A percentile compares a stretch with the other conserved stretches of the same genome.
Evolutionary conservation across 352 stramenopile genomes (phyloP).

Genomic region (Pythium dissimile): DNA sequence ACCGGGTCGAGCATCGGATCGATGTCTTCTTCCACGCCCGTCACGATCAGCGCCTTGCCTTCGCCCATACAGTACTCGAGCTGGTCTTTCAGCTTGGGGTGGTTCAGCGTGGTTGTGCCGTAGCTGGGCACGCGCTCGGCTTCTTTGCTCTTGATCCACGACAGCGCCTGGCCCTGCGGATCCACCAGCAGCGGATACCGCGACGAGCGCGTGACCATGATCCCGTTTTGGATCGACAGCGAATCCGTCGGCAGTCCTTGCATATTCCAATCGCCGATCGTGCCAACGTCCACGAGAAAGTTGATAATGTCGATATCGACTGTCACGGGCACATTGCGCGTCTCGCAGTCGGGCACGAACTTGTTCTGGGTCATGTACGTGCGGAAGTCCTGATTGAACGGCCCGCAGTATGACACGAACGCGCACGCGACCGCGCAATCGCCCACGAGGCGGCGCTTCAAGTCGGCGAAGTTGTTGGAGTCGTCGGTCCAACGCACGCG

Average conservation of each 20-base stretch:
- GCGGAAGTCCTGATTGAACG: conserved; percentile 98
- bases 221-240: conserved; percentile 98
- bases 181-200: conserved; percentile 97
- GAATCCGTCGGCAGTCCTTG: conserved; percentile 96
- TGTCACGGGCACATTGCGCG: conserved; percentile 91
- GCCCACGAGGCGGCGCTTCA: conserved; percentile 95
- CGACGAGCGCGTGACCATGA: conserved; percentile 96
- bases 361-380: conserved; percentile 96
- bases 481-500: conserved; percentile 97
- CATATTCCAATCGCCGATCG: conserved; percentile 98
- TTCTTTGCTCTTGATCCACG: conserved; percentile 97
- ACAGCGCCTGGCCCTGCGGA: conserved; percentile 96
- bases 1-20: conserved; percentile 98
- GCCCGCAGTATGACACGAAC: conserved; percentile 97
- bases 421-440: conserved; percentile 97
- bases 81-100: conserved; percentile 97
- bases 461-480: conserved; percentile 96
- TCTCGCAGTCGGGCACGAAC: conserved; percentile 93
- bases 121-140: conserved; percentile 92
- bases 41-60: conserved; percentile 92
- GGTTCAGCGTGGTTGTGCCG: conserved; percentile 93
- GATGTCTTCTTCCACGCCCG: conserved; percentile 97
- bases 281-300: conserved; percentile 97
- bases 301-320: conserved; percentile 95
- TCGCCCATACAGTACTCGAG: conserved; percentile 98